A percentile compares a stretch with the other conserved stretches of the same genome.
phyloP scores from a whole-genome alignment of 73 alveolate genomes.

The Stentor roeselii region DNA sequence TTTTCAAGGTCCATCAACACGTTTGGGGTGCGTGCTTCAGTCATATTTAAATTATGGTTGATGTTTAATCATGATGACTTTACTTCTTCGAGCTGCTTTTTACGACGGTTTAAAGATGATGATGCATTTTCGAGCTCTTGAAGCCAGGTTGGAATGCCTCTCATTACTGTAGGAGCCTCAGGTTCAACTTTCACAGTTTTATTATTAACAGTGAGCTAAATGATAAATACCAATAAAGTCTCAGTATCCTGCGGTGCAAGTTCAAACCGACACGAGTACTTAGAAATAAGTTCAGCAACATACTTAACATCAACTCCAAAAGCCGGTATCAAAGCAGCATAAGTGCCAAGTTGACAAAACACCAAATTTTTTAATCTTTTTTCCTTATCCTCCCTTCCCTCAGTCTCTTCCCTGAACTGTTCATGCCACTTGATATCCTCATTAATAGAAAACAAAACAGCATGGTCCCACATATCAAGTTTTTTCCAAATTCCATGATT shows the following conservation, averaged over 20 bases:
- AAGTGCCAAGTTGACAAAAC: constrained; percentile 1
- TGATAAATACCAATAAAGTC: neutral
- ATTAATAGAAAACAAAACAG: neutral
- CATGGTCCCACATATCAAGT: constrained; percentile 1
- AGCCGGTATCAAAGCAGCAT: neutral
- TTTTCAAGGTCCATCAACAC: too few relatives aligned
- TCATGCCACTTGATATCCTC: constrained; percentile 20
- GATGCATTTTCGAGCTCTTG: constrained; percentile 21
- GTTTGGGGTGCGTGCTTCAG: too few relatives aligned
- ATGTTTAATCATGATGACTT: too few relatives aligned
- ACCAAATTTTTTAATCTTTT: constrained; percentile 1
- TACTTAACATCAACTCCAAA: constrained; percentile 12
- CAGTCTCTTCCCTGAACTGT: neutral
- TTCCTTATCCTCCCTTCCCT: neutral
- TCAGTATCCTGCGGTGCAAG: constrained; percentile 7
- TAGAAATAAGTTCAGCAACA: neutral
- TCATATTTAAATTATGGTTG: too few relatives aligned
- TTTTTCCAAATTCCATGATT: neutral
- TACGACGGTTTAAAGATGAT: neutral
- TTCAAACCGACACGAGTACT: neutral
- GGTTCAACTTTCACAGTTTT: neutral
- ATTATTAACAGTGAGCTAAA: neutral
- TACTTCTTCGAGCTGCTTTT: too few relatives aligned
- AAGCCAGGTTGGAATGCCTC: constrained; percentile 31
- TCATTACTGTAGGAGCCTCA: neutral